phyloP scores from a whole-genome alignment of 1,284 basidiomycete genomes.

The Inonotus hispidus region DNA sequence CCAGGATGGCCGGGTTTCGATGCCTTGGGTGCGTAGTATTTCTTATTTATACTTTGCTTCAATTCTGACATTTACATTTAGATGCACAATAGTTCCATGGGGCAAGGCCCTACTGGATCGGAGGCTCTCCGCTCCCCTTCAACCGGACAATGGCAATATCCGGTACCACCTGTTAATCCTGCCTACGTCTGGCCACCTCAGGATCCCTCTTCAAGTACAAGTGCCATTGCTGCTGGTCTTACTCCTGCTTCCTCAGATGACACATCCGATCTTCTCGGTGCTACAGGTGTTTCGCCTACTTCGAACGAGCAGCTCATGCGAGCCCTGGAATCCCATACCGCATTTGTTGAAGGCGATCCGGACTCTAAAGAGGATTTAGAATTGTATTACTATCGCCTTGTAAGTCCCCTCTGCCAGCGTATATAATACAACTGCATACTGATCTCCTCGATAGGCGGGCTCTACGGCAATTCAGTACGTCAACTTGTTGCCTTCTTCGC shows the following conservation, averaged over 20 bases:
- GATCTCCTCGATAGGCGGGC: constrained; percentile 26
- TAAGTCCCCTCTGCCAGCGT: constrained; percentile 21
- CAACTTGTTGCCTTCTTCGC: background rate
- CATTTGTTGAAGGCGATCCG: constrained; percentile 34
- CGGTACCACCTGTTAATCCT: background rate
- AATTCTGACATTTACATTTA: background rate
- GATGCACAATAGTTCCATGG: background rate
- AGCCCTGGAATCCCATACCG: constrained; percentile 33
- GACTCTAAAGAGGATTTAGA: constrained; percentile 28
- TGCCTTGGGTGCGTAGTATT: background rate
- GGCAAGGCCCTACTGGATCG: background rate
- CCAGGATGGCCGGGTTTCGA: background rate
- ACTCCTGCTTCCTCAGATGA: background rate
- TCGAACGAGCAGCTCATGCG: constrained; percentile 25
- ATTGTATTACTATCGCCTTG: constrained; percentile 37
- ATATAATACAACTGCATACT: background rate
- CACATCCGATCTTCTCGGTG: constrained; percentile 2
- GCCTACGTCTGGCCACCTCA: constrained; percentile 10
- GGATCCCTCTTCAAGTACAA: background rate
- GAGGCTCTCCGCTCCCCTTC: background rate
- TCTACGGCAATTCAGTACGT: constrained; percentile 27
- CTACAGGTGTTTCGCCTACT: background rate
- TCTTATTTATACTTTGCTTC: too few species aligned
- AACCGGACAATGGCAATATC: background rate
- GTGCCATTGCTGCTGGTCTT: background rate